These are phyloP conservation scores for Rhododendron simsii DNA, from an alignment of 148 eudicot species.

Conservation along the genomic window DNA sequence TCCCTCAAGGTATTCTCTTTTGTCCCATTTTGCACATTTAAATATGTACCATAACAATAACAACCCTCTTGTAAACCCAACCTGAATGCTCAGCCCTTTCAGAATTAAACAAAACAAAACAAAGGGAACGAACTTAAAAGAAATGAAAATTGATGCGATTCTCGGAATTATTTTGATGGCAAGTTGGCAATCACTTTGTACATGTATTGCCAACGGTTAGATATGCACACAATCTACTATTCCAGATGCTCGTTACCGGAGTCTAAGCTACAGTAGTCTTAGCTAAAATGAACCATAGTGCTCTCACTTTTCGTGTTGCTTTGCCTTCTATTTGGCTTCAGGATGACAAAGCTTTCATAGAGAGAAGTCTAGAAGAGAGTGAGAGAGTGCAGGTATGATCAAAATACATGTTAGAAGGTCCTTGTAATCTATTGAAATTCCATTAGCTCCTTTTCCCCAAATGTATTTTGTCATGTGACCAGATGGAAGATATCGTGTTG, in stretches of 20 bases:
- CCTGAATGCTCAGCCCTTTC: background rate
- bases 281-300: background rate
- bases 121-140: background rate
- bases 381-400: conserved; percentile 72
- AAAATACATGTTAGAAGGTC: background rate
- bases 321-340: conserved; percentile 19
- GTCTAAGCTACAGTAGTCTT: background rate
- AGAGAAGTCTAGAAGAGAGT: conserved; percentile 61
- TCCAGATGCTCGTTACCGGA: background rate
- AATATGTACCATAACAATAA: background rate
- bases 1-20: conserved; percentile 54
- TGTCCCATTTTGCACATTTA: background rate
- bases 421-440: background rate
- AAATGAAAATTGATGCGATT: background rate
- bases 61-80: background rate
- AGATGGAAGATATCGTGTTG: conserved; percentile 74
- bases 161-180: background rate
- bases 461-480: conserved; percentile 1
- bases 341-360: conserved; percentile 62
- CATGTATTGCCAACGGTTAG: background rate
- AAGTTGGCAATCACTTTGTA: background rate
- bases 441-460: background rate
- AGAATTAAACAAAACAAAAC: background rate
- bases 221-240: background rate
- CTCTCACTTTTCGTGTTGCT: background rate